Base-by-base conservation (phyloP, 1,284 basidiomycete species). In the Volvariella volvacea region DNA sequence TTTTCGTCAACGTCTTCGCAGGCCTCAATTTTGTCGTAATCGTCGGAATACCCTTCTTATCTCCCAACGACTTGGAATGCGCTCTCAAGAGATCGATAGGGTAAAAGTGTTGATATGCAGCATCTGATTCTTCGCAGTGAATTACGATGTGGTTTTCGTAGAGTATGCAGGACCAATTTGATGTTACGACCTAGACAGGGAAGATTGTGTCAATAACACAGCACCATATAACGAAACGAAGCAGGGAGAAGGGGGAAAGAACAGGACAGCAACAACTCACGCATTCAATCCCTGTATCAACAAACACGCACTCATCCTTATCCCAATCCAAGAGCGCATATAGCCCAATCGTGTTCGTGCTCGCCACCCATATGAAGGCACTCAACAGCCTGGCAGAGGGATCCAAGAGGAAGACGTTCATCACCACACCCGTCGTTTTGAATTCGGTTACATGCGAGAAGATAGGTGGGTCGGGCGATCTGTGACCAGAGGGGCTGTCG, bases 371-470 rank as follows among this genome's bases (percentile, higher is more conserved):
- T 10, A 85, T 70, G 50, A 84, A 85, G 2, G 80, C 80, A 9
- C 78, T 77, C 32, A 85, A 56, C n/a, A 85, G 58, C 33, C 79
- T 65, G 39, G 70, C 66, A 2, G 70, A 63, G 0, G 83, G 80
- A 53, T 86, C 82, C 25, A 86, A 68, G n/a, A 86, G 64, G 55
- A 85, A 86, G 22, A 86, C 75, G 51, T 84, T 84, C 78, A 86
- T 83, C 9, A 85, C 82, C 2, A 80, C 73, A 1, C 83, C 83
- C 1, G 70, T 68, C 0, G 78, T 83, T 52, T 70, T 71, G 56
- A 85, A 85, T 14, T 69, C 67, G 8, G 78, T 73, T 16, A 85
- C 65, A 39, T 68, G 69, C 4, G 69, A 71, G 55, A 86, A 85
- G 1, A 61, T 44, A 1, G 76, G 75, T 8, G 60, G 58, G 6